Conservation (phyloP, 345 rosid genomes). For the Eucalyptus albens region DNA sequence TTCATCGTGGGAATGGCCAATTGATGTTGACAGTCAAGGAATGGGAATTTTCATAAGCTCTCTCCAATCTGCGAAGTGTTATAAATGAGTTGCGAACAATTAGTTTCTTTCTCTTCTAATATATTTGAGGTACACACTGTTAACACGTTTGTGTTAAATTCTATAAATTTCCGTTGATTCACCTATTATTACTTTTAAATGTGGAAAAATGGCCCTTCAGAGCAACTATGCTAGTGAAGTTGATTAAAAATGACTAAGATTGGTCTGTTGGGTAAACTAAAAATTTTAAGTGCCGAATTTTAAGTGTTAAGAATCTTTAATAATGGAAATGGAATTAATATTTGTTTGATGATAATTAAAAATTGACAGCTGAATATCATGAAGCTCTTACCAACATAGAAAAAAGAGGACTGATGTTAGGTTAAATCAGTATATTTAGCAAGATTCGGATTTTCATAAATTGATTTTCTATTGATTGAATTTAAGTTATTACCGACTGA, state of each 20-base stretch:
- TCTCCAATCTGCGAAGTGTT: background rate
- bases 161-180: background rate
- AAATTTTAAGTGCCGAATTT: background rate
- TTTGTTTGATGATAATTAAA: background rate
- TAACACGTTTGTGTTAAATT: background rate
- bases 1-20: background rate
- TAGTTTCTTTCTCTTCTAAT: background rate
- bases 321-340: background rate
- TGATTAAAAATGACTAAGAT: background rate
- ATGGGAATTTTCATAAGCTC: background rate
- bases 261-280: background rate
- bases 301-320: background rate
- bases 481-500: background rate
- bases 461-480: background rate
- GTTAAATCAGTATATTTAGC: background rate
- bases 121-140: accelerated
- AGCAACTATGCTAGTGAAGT: background rate
- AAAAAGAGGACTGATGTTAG: no score
- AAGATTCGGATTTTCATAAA: background rate
- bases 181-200: background rate
- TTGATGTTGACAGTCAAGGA: background rate
- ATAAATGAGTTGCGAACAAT: background rate
- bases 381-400: background rate
- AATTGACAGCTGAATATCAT: background rate
- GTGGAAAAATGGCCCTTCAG: background rate